These are phyloP conservation scores for Phytopythium oedochilum DNA, from an alignment of 352 stramenopile genomes.

Conservation along the genomic window DNA sequence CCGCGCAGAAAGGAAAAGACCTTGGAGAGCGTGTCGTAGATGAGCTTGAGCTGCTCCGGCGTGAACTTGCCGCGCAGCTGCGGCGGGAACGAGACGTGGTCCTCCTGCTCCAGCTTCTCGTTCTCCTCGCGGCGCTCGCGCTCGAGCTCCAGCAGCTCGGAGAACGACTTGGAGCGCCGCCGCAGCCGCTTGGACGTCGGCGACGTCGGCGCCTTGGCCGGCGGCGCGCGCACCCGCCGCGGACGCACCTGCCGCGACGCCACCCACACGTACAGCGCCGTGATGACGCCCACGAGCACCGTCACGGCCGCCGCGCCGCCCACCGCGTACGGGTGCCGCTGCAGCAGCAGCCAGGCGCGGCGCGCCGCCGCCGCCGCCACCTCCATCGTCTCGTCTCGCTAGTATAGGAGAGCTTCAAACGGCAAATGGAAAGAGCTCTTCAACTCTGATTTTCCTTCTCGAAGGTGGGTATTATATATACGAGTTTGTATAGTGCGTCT, in stretches of 20 bases:
- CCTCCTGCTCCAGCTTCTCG: constrained; percentile 51
- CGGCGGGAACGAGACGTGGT: constrained; percentile 59
- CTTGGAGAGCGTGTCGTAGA: constrained; percentile 78
- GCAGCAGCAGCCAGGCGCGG: constrained; percentile 14
- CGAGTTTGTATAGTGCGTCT: too few species aligned
- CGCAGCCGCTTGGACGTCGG: constrained; percentile 69
- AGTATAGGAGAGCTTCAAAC: too few species aligned
- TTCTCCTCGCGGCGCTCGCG: constrained; percentile 61
- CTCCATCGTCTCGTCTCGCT: too few species aligned
- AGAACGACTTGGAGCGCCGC: constrained; percentile 62
- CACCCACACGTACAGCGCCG: constrained; percentile 75
- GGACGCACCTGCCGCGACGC: constrained; percentile 73
- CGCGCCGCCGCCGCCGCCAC: background rate
- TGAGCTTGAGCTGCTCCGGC: constrained; percentile 71
- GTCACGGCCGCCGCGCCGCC: constrained; percentile 40
- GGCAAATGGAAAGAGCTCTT: too few species aligned
- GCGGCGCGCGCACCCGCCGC: constrained; percentile 28
- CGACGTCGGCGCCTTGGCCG: constrained; percentile 41
- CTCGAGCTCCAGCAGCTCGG: constrained; percentile 56
- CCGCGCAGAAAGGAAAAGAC: constrained; percentile 73
- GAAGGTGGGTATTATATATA: too few species aligned
- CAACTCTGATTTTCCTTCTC: background rate
- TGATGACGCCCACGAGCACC: constrained; percentile 35
- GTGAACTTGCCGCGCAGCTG: constrained; percentile 51
- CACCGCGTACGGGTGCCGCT: constrained; percentile 40